Conservation (phyloP, 805 yeast genomes). For the Martiniozyma abietophila region DNA sequence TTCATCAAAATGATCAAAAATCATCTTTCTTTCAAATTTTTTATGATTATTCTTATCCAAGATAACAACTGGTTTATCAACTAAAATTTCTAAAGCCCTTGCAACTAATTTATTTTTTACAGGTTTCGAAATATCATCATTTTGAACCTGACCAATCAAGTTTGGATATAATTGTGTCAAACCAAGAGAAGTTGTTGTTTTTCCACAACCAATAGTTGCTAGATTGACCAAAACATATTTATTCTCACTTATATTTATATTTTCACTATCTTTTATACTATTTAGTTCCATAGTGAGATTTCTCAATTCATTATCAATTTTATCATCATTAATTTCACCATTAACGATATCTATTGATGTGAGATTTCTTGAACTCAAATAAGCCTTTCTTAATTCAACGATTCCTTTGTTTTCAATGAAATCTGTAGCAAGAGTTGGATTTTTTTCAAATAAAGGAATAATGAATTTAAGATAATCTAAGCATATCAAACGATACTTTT, state of each 20-base stretch:
- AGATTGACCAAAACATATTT: conserved; percentile 64
- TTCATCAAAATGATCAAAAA: conserved; percentile 43
- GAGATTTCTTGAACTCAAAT: conserved; percentile 43
- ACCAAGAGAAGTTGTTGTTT: conserved; percentile 70
- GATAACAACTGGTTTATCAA: conserved; percentile 43
- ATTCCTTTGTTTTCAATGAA: conserved; percentile 60
- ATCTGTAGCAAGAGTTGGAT: conserved; percentile 36
- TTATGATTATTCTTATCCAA: conserved; percentile 82
- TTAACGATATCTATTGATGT: conserved; percentile 48
- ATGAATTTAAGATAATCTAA: conserved; percentile 63
- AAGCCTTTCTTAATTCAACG: conserved; percentile 59
- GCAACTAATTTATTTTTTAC: conserved; percentile 42
- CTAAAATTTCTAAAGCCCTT: conserved; percentile 33
- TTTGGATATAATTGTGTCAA: conserved; percentile 43
- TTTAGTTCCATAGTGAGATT: conserved; percentile 18
- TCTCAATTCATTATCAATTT: conserved; percentile 21
- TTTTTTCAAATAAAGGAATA: conserved; percentile 39
- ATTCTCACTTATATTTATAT: background rate
- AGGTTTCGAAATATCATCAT: conserved; percentile 56
- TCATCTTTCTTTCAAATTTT: conserved; percentile 55
- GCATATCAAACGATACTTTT: conserved; percentile 46
- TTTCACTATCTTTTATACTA: no score
- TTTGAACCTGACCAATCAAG: conserved; percentile 67
- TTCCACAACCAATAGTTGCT: conserved; percentile 92
- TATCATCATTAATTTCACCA: conserved; percentile 32